Evolutionary conservation across 1,284 basidiomycete genomes (phyloP).

Genomic region (Pseudozyma tsukubaensis): DNA sequence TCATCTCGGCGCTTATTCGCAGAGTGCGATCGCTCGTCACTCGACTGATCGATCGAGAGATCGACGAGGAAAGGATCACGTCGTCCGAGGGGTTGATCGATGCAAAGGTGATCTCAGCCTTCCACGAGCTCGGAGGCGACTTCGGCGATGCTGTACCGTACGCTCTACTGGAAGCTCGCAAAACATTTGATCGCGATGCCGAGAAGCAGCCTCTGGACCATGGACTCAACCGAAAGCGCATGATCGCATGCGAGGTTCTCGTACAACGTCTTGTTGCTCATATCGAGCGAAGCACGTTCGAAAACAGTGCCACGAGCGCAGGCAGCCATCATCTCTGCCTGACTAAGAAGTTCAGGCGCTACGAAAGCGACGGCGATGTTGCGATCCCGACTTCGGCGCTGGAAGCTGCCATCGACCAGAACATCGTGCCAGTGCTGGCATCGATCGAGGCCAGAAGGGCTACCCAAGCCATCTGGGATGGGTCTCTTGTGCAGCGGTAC

Average conservation of each 20-base stretch:
- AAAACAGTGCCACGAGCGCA: slow-evolving; percentile 10
- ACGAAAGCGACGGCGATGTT: slow-evolving; percentile 54
- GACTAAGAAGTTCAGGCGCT: slow-evolving; percentile 53
- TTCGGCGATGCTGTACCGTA: slow-evolving; percentile 57
- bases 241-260: slow-evolving; percentile 53
- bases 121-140: slow-evolving; percentile 56
- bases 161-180: slow-evolving; percentile 55
- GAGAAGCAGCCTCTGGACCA: slow-evolving; percentile 34
- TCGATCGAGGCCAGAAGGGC: slow-evolving; percentile 48
- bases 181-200: slow-evolving; percentile 38
- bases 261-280: slow-evolving; percentile 54
- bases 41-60: slow-evolving; percentile 51
- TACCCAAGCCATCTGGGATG: slow-evolving; percentile 57
- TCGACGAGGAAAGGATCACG: slow-evolving; percentile 53
- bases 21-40: slow-evolving; percentile 47
- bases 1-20: slow-evolving; percentile 52
- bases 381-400: slow-evolving; percentile 51
- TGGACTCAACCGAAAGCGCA: slow-evolving; percentile 31
- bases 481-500: slow-evolving; percentile 50
- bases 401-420: slow-evolving; percentile 60
- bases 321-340: slow-evolving; percentile 42
- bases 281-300: slow-evolving; percentile 35
- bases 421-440: slow-evolving; percentile 47
- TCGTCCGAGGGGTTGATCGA: slow-evolving; percentile 51
- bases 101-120: slow-evolving; percentile 42